Conservation (phyloP, 1,284 basidiomycete species). For the Fomitopsis palustris region DNA sequence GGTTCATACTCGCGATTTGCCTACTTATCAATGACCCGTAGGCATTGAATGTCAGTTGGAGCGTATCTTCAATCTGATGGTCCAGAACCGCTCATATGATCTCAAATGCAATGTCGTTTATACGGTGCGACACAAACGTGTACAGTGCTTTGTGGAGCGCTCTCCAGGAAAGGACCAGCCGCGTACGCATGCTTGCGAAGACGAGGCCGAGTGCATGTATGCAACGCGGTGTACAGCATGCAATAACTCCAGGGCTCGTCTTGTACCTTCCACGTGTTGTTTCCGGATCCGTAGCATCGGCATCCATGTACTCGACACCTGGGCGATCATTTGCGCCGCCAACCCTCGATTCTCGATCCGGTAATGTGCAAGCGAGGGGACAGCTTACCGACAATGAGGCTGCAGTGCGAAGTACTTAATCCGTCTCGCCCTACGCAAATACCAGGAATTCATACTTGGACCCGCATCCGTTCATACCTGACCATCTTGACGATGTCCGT, state of each 20-base stretch:
- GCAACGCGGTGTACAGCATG: constrained; percentile 8
- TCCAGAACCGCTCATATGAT: too few species aligned
- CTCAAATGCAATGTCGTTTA: not conserved
- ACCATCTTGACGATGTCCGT: constrained; percentile 32
- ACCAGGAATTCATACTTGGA: not conserved
- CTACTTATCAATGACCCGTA: too few species aligned
- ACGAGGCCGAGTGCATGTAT: not conserved
- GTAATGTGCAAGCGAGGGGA: not conserved
- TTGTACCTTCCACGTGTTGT: not conserved
- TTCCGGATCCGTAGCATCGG: not conserved
- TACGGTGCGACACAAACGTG: not conserved
- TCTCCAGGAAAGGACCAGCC: not conserved
- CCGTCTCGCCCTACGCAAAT: not conserved
- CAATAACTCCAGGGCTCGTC: not conserved
- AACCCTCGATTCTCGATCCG: not conserved
- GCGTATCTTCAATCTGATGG: not conserved
- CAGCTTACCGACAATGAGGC: not conserved
- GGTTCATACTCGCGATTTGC: too few species aligned
- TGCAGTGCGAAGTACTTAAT: not conserved
- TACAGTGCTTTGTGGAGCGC: not conserved
- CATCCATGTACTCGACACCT: not conserved
- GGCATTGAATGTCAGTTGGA: too few species aligned
- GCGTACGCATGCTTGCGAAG: not conserved
- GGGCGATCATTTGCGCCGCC: not conserved
- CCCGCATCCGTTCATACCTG: not conserved